These are phyloP conservation scores for Puccinia novopanici DNA, from an alignment of 1,284 basidiomycete species.

Conservation along the genomic window DNA sequence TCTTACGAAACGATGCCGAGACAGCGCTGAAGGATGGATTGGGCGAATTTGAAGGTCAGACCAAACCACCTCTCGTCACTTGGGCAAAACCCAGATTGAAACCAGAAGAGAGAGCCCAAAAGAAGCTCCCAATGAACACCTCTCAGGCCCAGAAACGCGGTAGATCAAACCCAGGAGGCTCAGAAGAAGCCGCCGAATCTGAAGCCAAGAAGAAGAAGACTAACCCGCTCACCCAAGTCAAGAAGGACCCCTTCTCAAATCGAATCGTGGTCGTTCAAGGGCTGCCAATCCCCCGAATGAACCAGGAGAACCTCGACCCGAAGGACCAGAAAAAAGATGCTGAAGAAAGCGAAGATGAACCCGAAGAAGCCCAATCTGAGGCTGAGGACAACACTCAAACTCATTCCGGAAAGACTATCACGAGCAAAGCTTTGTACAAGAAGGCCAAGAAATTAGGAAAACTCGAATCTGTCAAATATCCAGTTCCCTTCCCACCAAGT, in stretches of 20 bases:
- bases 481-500: constrained; percentile 53
- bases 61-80: constrained; percentile 18
- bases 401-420: constrained; percentile 39
- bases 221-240: constrained; percentile 49
- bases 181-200: constrained; percentile 45
- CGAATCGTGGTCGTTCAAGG: constrained; percentile 78
- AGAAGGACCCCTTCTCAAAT: constrained; percentile 71
- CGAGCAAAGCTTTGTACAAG: constrained; percentile 53
- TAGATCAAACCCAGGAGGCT: constrained; percentile 69
- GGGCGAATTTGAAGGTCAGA: constrained; percentile 19
- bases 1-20: constrained; percentile 84
- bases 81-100: constrained; percentile 52
- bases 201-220: constrained; percentile 45
- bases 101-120: constrained; percentile 61
- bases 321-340: constrained; percentile 68
- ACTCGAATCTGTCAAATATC: constrained; percentile 48
- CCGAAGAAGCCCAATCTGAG: constrained; percentile 61
- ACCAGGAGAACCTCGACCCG: constrained; percentile 63
- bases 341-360: constrained; percentile 78
- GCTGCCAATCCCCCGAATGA: constrained; percentile 62
- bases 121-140: constrained; percentile 62
- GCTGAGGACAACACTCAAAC: constrained; percentile 59
- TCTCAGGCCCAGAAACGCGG: constrained; percentile 70
- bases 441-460: constrained; percentile 53
- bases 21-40: constrained; percentile 63